phyloP scores from a whole-genome alignment of 805 yeast genomes.

The Pichia ethanolica region DNA sequence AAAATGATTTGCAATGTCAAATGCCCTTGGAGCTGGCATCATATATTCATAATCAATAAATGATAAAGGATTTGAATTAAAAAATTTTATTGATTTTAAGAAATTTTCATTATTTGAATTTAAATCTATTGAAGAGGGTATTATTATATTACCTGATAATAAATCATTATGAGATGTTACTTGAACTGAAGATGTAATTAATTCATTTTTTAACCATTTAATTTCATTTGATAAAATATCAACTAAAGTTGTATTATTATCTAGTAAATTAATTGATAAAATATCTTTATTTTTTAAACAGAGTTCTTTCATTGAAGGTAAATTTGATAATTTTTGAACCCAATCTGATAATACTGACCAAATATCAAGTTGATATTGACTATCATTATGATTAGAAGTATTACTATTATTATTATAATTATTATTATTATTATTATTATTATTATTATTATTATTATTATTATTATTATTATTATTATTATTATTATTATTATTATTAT shows the following conservation, averaged over 20 bases:
- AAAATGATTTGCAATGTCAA: constrained; percentile 67
- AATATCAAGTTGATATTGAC: background rate
- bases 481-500: too few species aligned
- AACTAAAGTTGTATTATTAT: constrained; percentile 13
- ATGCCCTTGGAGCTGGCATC: constrained; percentile 66
- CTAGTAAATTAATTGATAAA: constrained; percentile 8
- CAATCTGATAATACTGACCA: constrained; percentile 59
- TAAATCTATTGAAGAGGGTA: constrained; percentile 31
- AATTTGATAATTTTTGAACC: constrained; percentile 55
- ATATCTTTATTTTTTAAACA: constrained; percentile 30
- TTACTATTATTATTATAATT: too few species aligned
- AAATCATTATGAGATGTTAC: constrained; percentile 70
- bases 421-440: too few species aligned
- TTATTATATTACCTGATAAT: constrained; percentile 64
- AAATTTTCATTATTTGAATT: background rate
- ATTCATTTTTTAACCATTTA: constrained; percentile 40
- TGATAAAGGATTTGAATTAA: constrained; percentile 34
- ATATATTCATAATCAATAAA: constrained; percentile 70
- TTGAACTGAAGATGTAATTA: constrained; percentile 39
- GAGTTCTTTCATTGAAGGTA: constrained; percentile 31
- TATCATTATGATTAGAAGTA: too few species aligned
- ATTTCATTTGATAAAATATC: constrained; percentile 44
- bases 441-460: too few species aligned
- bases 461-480: too few species aligned
- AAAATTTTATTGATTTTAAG: constrained; percentile 11